Base-by-base conservation (phyloP, 1,139 yeast species). In the Pneumocystis jirovecii region DNA sequence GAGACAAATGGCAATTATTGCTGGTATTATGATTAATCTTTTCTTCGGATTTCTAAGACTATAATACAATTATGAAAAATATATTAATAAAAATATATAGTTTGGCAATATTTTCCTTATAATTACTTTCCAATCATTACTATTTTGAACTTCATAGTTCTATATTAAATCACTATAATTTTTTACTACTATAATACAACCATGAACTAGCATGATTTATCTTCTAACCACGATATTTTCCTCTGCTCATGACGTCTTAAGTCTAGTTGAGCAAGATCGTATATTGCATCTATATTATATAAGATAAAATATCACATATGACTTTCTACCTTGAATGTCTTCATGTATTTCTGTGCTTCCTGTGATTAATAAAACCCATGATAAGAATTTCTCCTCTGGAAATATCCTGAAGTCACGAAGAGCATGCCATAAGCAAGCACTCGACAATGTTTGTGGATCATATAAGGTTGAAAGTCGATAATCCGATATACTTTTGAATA, bases 21-120 rank as follows among this genome's bases (percentile, higher is more conserved):
- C 61, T 1, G 64, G 64, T 5, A 19, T 63, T 1, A 42, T 63
- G n/a, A 60, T 50, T 45, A 63, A 63, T 63, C 61, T 63, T 63
- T 61, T 35, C 7, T 45, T 45, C 10, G 64, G 56, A 4, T 60
- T 60, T 34, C 29, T 60, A 42, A 42, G 50, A 60, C 21, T 59
- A 19, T 40, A 59, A 29, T 17, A 40, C 15, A 17, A 17, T 6
- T 17, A 40, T 8, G 4, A 42, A 42, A 44, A 19, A 44, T 21
- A 21, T 50, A 50, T 50, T 15, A 50, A 50, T 25, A 50, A 25
- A 50, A 21, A 15, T 15, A 50, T 3, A 25, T 8, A 1, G 12
- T 44, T 7, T 10, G 19, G 17, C 21, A 50, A 45, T 15, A 21
- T 50, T 8, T 50, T 50, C 10, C 25, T 8, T 17, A 25, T 15